Evolutionary conservation across 352 stramenopile species (phyloP).

Genomic region (Globisporangium yorkense): DNA sequence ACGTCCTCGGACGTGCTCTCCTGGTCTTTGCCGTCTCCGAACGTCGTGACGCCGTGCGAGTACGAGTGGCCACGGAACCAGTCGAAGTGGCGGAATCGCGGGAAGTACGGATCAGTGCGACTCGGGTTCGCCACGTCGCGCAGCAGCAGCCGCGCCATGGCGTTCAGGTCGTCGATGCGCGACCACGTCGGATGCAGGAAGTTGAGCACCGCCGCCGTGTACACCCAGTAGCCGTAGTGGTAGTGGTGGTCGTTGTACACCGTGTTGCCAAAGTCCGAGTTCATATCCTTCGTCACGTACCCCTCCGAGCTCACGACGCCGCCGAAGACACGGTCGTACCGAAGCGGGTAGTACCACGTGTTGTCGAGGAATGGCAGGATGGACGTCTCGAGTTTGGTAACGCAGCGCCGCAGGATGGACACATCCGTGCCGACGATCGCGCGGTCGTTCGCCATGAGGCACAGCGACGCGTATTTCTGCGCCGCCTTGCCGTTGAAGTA

Average conservation of each 20-base stretch:
- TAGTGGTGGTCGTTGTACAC: slow-evolving; percentile 80
- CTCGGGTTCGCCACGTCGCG: slow-evolving; percentile 50
- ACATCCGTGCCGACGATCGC: slow-evolving; percentile 50
- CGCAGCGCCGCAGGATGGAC: slow-evolving; percentile 48
- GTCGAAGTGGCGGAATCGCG: slow-evolving; percentile 61
- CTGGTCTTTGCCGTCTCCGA: slow-evolving; percentile 60
- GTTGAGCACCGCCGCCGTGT: slow-evolving; percentile 58
- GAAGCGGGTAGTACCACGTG: slow-evolving; percentile 52
- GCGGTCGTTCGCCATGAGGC: slow-evolving; percentile 66
- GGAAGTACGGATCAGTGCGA: slow-evolving; percentile 45
- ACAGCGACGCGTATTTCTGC: slow-evolving; percentile 70
- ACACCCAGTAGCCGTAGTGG: slow-evolving; percentile 74
- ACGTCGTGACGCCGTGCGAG: slow-evolving; percentile 51
- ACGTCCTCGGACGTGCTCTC: slow-evolving; percentile 65
- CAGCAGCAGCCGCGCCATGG: slow-evolving; percentile 36
- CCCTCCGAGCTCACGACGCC: slow-evolving; percentile 62
- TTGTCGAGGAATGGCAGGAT: slow-evolving; percentile 58
- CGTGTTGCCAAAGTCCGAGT: slow-evolving; percentile 68
- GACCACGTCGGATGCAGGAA: slow-evolving; percentile 61
- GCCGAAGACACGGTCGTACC: slow-evolving; percentile 54
- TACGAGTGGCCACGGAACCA: slow-evolving; percentile 70
- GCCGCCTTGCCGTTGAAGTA: slow-evolving; percentile 77
- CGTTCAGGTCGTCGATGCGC: slow-evolving; percentile 43
- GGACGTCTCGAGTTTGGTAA: slow-evolving; percentile 55
- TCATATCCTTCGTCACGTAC: slow-evolving; percentile 42